Base-by-base conservation (phyloP, 2,329 filamentous ascomycete species). In the Trichoderma lentiforme region DNA sequence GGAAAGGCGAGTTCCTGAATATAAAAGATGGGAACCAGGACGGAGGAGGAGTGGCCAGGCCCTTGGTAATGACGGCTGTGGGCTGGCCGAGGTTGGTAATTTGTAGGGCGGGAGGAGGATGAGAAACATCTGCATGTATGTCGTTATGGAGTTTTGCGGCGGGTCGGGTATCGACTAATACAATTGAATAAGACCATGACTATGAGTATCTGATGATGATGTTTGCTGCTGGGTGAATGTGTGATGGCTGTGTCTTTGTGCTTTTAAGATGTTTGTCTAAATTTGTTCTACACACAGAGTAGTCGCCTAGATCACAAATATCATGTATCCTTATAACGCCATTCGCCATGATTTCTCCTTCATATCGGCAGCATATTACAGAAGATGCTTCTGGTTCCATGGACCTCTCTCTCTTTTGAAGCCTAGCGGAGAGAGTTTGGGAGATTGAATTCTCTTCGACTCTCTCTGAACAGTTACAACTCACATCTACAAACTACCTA, bases 121-220 rank as follows among this genome's bases (percentile, higher is more conserved):
- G 57, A 56, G 63, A 36, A 56, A 34, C 21, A 69, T 69, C 56
- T 69, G 66, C 66, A 69, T 69, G 66, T 61, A 61, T 69, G 66
- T 69, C 56, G 66, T 69, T 69, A 69, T 69, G 66, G 66, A 61
- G 34, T 61, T 69, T 34, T 58, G 66, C 30, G 39, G 58, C 34
- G 34, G 53, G 32, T 43, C 36, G 65, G 53, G 34, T 68, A 57
- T 69, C 36, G 66, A 58, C 66, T 69, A 69, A 61, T 61, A 51
- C 66, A 57, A 69, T 34, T 39, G 34, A 69, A 62, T 36, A 65
- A 73, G 63, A 72, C 47, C 21, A 63, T 39, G 34, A 32, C n/a
- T 43, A 28, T 63, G 24, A 24, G 47, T 51, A 34, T 21, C 8
- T 39, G n/a, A n/a, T 51, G 43, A 51, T 61, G 66, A 18, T 57